A percentile compares a stretch with the other conserved stretches of the same genome.
Conservation (phyloP, 2,329 filamentous ascomycete genomes). For the Fusarium oxysporum region DNA sequence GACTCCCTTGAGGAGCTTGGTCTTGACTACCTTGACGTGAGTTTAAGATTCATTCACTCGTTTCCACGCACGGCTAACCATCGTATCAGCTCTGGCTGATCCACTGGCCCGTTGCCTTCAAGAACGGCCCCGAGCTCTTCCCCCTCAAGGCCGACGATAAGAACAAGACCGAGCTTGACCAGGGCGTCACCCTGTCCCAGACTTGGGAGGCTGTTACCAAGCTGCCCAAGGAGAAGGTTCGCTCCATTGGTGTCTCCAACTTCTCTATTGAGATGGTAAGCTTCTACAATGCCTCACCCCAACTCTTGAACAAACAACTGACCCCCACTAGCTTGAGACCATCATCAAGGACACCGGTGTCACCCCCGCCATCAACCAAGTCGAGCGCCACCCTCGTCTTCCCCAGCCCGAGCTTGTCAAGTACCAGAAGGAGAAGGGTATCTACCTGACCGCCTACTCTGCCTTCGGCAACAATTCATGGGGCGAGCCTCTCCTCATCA, state of each 20-base stretch:
- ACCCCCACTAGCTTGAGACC: slow-evolving; percentile 58
- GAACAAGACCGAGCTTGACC: slow-evolving; percentile 56
- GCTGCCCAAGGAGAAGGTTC: slow-evolving; percentile 70
- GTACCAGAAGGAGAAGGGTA: slow-evolving; percentile 71
- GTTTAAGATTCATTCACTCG: slow-evolving; percentile 12
- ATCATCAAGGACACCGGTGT: slow-evolving; percentile 69
- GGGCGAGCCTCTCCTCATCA: slow-evolving; percentile 65
- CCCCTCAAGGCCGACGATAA: slow-evolving; percentile 54
- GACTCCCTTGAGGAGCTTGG: slow-evolving; percentile 67
- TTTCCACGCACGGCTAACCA: background rate
- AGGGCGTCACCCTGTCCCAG: slow-evolving; percentile 54
- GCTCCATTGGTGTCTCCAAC: slow-evolving; percentile 79
- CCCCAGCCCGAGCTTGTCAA: slow-evolving; percentile 66
- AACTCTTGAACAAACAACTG: background rate
- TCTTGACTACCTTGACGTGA: slow-evolving; percentile 67
- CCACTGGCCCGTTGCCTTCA: slow-evolving; percentile 69
- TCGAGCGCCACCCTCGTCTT: slow-evolving; percentile 75
- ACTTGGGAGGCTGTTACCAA: slow-evolving; percentile 65
- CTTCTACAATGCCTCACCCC: background rate
- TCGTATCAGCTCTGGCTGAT: slow-evolving; percentile 65
- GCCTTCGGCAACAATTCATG: slow-evolving; percentile 61
- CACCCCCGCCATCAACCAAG: slow-evolving; percentile 73
- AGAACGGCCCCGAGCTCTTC: slow-evolving; percentile 56
- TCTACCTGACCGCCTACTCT: slow-evolving; percentile 75
- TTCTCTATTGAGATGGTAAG: slow-evolving; percentile 69